Percentiles rank a stretch among this genome's conserved stretches.
Conservation (phyloP, 495 filamentous ascomycete species). For the Mytilinidion resinicola region DNA sequence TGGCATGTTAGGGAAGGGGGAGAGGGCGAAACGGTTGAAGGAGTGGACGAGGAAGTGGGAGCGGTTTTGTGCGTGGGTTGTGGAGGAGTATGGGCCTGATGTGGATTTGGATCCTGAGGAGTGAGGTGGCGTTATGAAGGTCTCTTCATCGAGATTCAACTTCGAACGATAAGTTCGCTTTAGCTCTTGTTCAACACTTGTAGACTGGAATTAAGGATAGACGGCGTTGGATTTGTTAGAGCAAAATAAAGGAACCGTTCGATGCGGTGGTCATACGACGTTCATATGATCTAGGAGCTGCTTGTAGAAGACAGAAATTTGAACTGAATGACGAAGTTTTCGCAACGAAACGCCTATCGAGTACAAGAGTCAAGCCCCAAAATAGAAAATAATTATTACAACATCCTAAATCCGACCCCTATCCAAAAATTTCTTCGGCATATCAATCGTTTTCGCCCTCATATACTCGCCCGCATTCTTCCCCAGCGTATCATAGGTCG, state of each 20-base stretch:
- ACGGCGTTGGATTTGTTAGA: neutral
- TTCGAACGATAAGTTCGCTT: too few relatives aligned
- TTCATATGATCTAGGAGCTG: too few relatives aligned
- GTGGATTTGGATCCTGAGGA: slow-evolving; percentile 26
- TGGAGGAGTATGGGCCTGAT: slow-evolving; percentile 61
- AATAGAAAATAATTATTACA: too few relatives aligned
- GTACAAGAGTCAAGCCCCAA: neutral
- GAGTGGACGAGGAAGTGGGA: slow-evolving; percentile 81
- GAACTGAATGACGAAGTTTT: too few relatives aligned
- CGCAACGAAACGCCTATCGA: too few relatives aligned
- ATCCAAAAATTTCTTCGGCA: slow-evolving; percentile 22
- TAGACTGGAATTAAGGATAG: neutral
- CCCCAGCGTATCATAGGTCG: slow-evolving; percentile 23
- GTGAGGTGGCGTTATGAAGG: neutral
- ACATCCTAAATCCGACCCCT: slow-evolving; percentile 14
- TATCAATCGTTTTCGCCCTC: slow-evolving; percentile 23
- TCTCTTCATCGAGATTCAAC: too few relatives aligned
- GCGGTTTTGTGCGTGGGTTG: slow-evolving; percentile 84
- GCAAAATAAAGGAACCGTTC: too few relatives aligned
- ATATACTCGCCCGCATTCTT: slow-evolving; percentile 29
- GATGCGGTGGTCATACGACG: too few relatives aligned
- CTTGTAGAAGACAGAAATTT: too few relatives aligned
- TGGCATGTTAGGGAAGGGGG: slow-evolving; percentile 65
- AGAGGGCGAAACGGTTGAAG: slow-evolving; percentile 64
- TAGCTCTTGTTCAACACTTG: too few relatives aligned